phyloP scores from a whole-genome alignment of 441 rosid species.

The Corymbia calophylla region DNA sequence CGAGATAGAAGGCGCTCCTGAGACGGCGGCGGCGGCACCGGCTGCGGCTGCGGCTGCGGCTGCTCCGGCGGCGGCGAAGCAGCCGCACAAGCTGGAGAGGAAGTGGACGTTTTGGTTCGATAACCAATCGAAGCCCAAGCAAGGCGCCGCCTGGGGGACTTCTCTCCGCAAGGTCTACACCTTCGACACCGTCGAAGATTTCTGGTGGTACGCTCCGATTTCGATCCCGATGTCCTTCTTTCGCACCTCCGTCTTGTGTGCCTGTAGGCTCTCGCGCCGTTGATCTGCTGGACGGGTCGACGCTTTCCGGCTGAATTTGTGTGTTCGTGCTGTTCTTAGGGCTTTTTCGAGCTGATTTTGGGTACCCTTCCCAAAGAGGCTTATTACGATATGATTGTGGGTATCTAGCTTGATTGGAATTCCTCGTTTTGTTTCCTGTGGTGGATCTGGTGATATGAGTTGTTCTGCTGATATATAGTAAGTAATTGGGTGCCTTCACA shows the following conservation, averaged over 20 bases:
- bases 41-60: not conserved
- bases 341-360: not conserved
- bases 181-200: constrained; percentile 88
- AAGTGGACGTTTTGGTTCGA: constrained; percentile 94
- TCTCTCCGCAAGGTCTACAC: constrained; percentile 67
- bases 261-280: not conserved
- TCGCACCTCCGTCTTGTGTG: not conserved
- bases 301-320: not conserved
- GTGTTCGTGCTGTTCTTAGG: not conserved
- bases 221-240: not conserved
- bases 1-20: constrained; percentile 17
- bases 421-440: not conserved
- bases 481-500: not conserved
- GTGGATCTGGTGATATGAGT: not conserved
- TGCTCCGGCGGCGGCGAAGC: constrained; percentile 18
- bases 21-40: not conserved
- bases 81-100: constrained; percentile 62
- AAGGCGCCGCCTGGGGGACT: constrained; percentile 84
- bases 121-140: constrained; percentile 66
- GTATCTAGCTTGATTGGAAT: not conserved
- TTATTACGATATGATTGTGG: not conserved
- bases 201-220: constrained; percentile 64
- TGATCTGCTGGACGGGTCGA: not conserved
- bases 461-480: not conserved
- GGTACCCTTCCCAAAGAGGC: not conserved